phyloP scores from a whole-genome alignment of 1,139 yeast species.

The Saccharomyces hybrid region DNA sequence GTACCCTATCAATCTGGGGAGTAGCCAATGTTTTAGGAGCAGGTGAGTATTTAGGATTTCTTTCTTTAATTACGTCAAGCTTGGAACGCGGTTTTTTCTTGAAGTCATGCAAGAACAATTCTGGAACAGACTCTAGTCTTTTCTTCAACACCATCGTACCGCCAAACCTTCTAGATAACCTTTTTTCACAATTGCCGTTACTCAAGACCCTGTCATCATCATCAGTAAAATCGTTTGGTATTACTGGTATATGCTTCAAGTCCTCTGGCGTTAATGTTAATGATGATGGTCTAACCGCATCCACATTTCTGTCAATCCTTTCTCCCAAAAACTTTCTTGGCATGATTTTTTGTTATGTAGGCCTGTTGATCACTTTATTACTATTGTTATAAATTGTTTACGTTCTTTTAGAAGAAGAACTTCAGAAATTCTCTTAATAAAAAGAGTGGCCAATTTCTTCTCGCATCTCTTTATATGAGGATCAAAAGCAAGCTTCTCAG shows the following conservation, averaged over 20 bases:
- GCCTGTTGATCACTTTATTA: not conserved
- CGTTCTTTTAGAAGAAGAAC: not conserved
- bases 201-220: conserved; percentile 2
- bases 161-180: conserved; percentile 23
- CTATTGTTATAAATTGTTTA: not conserved
- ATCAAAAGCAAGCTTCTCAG: not conserved
- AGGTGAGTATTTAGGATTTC: not conserved
- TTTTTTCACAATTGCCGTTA: conserved; percentile 7
- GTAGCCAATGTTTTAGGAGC: not conserved
- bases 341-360: conserved; percentile 11
- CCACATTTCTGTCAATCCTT: conserved; percentile 20
- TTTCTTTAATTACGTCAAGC: conserved; percentile 1
- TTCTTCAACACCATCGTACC: conserved; percentile 26
- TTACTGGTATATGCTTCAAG: conserved; percentile 20
- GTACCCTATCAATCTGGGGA: not conserved
- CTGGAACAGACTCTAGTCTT: conserved; percentile 30
- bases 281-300: conserved; percentile 28
- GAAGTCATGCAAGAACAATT: conserved; percentile 23
- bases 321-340: conserved; percentile 28
- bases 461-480: not conserved
- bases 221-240: conserved; percentile 8
- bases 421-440: not conserved
- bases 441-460: not conserved
- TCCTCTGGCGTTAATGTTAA: conserved; percentile 26
- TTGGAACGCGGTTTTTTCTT: conserved; percentile 7